Conservation (phyloP, 306 rosid species). For the Pterocarpus macrocarpus region DNA sequence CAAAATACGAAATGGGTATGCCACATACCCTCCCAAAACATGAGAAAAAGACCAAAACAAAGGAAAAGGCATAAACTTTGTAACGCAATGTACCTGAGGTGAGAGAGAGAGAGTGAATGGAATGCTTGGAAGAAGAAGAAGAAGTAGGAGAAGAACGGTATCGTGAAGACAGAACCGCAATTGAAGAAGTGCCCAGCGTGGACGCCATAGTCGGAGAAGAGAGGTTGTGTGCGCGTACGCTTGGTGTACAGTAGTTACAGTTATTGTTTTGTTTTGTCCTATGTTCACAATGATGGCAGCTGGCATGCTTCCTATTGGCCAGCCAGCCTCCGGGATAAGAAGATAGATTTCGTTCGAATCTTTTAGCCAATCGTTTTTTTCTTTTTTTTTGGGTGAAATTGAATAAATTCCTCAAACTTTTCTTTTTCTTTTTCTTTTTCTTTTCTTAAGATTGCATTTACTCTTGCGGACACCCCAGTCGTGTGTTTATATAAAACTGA, state of each 20-base stretch:
- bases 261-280: neutral
- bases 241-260: neutral
- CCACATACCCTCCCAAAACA: conserved; percentile 2
- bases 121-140: conserved; percentile 55
- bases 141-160: conserved; percentile 49
- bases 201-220: conserved; percentile 69
- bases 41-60: neutral
- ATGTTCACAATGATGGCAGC: conserved; percentile 25
- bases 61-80: neutral
- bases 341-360: conserved; percentile 66
- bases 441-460: too few species aligned
- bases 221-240: neutral
- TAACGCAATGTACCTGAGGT: conserved; percentile 63
- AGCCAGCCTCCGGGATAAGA: conserved; percentile 65
- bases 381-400: neutral
- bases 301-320: conserved; percentile 58
- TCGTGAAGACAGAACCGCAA: conserved; percentile 70
- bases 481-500: too few species aligned
- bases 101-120: conserved; percentile 57
- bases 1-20: too few species aligned
- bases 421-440: too few species aligned
- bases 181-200: conserved; percentile 71
- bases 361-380: neutral
- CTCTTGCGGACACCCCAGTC: too few species aligned
- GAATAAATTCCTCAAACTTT: neutral